Conservation (phyloP, 164 flowering plant genomes). For the Protea cynaroides region DNA sequence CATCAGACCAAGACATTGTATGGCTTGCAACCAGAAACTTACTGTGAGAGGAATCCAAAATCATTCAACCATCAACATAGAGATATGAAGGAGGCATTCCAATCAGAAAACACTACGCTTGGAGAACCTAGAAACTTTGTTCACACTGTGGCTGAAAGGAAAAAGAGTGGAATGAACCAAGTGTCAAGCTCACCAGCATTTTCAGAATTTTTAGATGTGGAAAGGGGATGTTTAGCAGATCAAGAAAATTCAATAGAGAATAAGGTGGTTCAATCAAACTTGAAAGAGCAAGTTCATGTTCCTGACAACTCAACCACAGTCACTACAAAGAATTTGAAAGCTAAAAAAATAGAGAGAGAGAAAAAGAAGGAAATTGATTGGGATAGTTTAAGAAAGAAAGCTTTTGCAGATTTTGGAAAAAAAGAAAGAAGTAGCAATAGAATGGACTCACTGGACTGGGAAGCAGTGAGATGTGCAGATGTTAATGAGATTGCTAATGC, state of each 20-base stretch:
- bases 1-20: background rate
- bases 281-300: conserved; percentile 16
- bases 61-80: conserved; percentile 16
- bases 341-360: conserved; percentile 17
- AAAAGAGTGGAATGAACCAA: conserved; percentile 15
- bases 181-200: conserved; percentile 2
- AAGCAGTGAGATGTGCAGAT: conserved; percentile 61
- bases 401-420: conserved; percentile 16
- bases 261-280: conserved; percentile 6
- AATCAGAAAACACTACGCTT: conserved; percentile 1
- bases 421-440: conserved; percentile 32
- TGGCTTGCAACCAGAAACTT: conserved; percentile 8
- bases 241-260: conserved; percentile 4
- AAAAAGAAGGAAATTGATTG: conserved; percentile 49
- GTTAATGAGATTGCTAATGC: conserved; percentile 43
- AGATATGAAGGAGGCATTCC: conserved; percentile 6
- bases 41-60: conserved; percentile 5
- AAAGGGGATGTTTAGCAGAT: conserved; percentile 3
- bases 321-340: conserved; percentile 18
- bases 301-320: conserved; percentile 9
- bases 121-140: conserved; percentile 10
- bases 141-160: conserved; percentile 13
- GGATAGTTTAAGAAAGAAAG: conserved; percentile 63
- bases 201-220: conserved; percentile 10
- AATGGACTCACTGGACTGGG: conserved; percentile 71